A percentile compares a stretch with the other conserved stretches of the same genome.
Evolutionary conservation across 2,329 filamentous ascomycete species (phyloP).

Genomic region (Epichloe hybrida): DNA sequence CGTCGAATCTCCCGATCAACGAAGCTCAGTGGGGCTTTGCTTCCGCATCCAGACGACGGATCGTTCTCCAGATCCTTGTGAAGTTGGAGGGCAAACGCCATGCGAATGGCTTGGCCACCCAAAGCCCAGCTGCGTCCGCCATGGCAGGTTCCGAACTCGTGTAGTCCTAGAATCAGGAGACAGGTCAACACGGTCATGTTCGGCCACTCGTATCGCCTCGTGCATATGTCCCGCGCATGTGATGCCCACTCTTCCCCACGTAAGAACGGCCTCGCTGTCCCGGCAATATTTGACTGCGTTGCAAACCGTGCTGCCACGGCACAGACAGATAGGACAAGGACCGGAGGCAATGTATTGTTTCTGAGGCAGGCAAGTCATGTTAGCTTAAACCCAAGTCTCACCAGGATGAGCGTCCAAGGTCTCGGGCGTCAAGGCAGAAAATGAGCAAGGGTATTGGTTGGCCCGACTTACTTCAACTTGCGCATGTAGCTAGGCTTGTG

Average conservation of each 20-base stretch:
- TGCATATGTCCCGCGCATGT: conserved; percentile 74
- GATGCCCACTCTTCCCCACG: conserved; percentile 86
- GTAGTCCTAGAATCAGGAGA: conserved; percentile 73
- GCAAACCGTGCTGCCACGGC: conserved; percentile 93
- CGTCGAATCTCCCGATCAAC: conserved; percentile 87
- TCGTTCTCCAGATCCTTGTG: conserved; percentile 85
- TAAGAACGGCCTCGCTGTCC: conserved; percentile 60
- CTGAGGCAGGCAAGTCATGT: conserved; percentile 12
- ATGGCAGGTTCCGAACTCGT: conserved; percentile 95
- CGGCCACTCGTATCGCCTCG: conserved; percentile 80
- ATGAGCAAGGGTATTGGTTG: neutral
- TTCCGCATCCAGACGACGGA: conserved; percentile 45
- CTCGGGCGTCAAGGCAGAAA: neutral
- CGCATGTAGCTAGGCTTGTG: conserved; percentile 98
- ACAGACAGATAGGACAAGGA: conserved; percentile 85
- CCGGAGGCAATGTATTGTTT: conserved; percentile 59
- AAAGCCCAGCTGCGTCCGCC: conserved; percentile 93
- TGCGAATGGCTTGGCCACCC: conserved; percentile 85
- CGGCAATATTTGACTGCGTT: conserved; percentile 66
- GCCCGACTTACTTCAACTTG: conserved; percentile 48
- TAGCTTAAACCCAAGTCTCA: neutral
- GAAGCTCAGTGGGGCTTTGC: conserved; percentile 60
- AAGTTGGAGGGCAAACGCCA: conserved; percentile 91
- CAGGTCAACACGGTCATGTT: conserved; percentile 94
- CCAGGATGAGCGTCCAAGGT: neutral